Base-by-base conservation (phyloP, 2,329 filamentous ascomycete genomes). In the Scopulariopsis brevicaulis region DNA sequence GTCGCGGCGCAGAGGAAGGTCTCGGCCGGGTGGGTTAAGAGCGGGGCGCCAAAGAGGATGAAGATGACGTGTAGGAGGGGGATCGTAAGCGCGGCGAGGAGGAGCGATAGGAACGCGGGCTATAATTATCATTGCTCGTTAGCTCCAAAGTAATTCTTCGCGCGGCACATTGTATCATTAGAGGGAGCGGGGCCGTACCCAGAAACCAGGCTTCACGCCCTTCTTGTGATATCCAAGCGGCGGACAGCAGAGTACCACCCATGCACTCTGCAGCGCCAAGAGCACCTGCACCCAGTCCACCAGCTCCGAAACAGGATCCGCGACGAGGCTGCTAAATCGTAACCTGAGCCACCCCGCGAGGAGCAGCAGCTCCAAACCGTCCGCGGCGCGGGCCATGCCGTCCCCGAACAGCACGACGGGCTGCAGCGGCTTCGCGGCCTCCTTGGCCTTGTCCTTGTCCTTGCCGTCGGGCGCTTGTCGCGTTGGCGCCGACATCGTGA, bases 41-140 rank as follows among this genome's bases (percentile, higher is more conserved):
- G 77, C 0, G 94, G 94, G 8, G 93, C 94, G 67, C 94, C 94
- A 71, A 96, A 95, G 63, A 97, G 87, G 66, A 97, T 78, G 65
- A 95, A 81, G 43, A 85, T 73, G 51, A 83, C 68, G 68, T 85
- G 77, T 24, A 86, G 65, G 32, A 70, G 69, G 35, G 93, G 80
- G 8, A 88, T 86, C 59, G 92, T 76, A 63, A 94, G 78, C 2
- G 83, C 79, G 2, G 89, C 85, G 79, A 96, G 67, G 22, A 77
- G 62, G 43, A 78, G 66, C 6, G 76, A 76, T 55, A 80, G 70
- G 58, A 77, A 63, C 15, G 75, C 69, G 20, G 74, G 72, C 78
- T 80, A 55, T 12, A 53, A 43, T 15, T 20, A 52, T 34, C 6
- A 32, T 6, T 20, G 22, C n/a, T 18, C 32, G n/a, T 54, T 54